These are phyloP conservation scores for Fonsecaea nubica DNA, from an alignment of 2,329 filamentous ascomycete species.

Conservation along the genomic window DNA sequence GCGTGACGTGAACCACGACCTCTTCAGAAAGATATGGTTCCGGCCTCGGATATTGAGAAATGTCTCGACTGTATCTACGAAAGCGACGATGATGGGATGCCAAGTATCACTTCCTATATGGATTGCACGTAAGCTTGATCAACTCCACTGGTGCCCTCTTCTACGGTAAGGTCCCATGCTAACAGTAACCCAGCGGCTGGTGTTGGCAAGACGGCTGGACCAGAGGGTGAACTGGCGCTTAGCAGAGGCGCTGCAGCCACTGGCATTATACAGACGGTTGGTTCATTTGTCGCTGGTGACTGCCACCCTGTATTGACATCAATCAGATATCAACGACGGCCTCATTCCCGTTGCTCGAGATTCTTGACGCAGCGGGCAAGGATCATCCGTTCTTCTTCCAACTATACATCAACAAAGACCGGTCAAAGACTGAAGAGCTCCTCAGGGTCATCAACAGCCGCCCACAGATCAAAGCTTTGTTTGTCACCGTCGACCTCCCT, in stretches of 20 bases:
- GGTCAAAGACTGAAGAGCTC: conserved; percentile 59
- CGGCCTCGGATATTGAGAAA: conserved; percentile 54
- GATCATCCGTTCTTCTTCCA: conserved; percentile 54
- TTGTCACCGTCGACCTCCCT: conserved; percentile 63
- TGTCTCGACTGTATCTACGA: conserved; percentile 48
- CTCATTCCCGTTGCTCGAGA: conserved; percentile 63
- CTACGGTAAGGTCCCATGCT: background rate
- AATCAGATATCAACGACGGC: conserved; percentile 56
- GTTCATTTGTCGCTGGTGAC: conserved; percentile 50
- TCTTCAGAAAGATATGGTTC: conserved; percentile 54
- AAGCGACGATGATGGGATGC: conserved; percentile 41
- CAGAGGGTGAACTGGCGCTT: conserved; percentile 53
- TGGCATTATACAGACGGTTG: conserved; percentile 51
- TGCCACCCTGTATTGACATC: background rate
- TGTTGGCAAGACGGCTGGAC: conserved; percentile 53
- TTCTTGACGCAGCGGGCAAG: conserved; percentile 48
- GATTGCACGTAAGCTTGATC: conserved; percentile 24
- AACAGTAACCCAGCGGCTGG: conserved; percentile 19
- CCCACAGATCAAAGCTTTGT: conserved; percentile 49
- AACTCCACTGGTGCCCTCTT: background rate
- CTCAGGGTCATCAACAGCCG: conserved; percentile 59
- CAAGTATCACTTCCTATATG: conserved; percentile 35
- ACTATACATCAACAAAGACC: conserved; percentile 66
- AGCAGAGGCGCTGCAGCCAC: conserved; percentile 38
- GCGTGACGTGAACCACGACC: conserved; percentile 30